phyloP scores from a whole-genome alignment of 2,329 filamentous ascomycete species.

The Fonsecaea monophora region DNA sequence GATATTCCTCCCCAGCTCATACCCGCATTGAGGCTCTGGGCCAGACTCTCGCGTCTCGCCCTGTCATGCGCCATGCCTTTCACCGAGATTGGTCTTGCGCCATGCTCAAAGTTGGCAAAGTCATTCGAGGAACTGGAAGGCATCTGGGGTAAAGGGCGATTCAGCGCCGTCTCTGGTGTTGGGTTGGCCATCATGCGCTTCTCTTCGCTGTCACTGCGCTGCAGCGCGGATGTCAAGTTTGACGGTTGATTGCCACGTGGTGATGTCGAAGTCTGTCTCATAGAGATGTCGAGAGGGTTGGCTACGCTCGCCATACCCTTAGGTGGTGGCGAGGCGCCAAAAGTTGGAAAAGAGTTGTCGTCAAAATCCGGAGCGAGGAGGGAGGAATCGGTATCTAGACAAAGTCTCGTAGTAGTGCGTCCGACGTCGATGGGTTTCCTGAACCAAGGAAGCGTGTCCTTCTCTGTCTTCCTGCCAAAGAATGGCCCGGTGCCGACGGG shows the following conservation, averaged over 20 bases:
- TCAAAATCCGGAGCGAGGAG: constrained; percentile 46
- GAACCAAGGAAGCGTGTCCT: constrained; percentile 54
- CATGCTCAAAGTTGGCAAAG: constrained; percentile 44
- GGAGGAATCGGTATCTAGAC: constrained; percentile 45
- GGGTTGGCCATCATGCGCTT: constrained; percentile 39
- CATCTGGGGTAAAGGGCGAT: constrained; percentile 38
- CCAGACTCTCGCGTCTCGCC: constrained; percentile 63
- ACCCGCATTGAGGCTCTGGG: constrained; percentile 71
- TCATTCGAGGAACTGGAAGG: constrained; percentile 40
- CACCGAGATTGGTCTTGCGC: constrained; percentile 67
- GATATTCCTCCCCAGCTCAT: constrained; percentile 98
- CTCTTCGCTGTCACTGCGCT: constrained; percentile 55
- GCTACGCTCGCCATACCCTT: constrained; percentile 53
- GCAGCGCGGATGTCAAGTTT: constrained; percentile 67
- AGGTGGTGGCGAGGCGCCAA: constrained; percentile 46
- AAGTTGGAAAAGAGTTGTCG: constrained; percentile 50
- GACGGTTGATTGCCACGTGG: constrained; percentile 67
- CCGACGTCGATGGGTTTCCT: constrained; percentile 48
- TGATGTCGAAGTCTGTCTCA: constrained; percentile 64
- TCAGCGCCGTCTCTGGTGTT: constrained; percentile 32
- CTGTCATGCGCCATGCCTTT: constrained; percentile 55
- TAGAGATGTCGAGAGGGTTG: constrained; percentile 66
- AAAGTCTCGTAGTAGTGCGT: constrained; percentile 51
- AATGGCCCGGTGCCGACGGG: constrained; percentile 57
- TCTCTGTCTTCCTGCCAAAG: constrained; percentile 51